A percentile compares a stretch with the other conserved stretches of the same genome.
Evolutionary conservation across 2,329 filamentous ascomycete species (phyloP).

Genomic region (Alternaria angustiovoidea): DNA sequence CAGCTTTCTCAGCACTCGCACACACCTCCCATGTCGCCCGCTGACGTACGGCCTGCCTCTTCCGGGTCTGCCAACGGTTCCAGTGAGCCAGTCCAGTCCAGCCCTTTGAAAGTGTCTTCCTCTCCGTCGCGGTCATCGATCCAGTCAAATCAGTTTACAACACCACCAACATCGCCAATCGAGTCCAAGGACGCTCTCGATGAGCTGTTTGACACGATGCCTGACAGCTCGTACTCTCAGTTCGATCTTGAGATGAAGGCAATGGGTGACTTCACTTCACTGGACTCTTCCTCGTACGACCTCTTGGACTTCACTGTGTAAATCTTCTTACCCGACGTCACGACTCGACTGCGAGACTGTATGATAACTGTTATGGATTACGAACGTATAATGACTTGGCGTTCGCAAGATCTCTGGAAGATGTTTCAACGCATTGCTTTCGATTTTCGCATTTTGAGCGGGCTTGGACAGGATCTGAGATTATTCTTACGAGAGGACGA

Average conservation of each 20-base stretch:
- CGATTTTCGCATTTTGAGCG: conserved; percentile 3
- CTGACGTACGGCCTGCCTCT: conserved; percentile 38
- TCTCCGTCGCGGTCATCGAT: conserved; percentile 46
- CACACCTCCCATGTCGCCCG: conserved; percentile 50
- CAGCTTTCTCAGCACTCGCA: conserved; percentile 47
- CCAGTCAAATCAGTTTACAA: conserved; percentile 49
- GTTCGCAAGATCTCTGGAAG: conserved; percentile 18
- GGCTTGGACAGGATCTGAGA: conserved; percentile 9
- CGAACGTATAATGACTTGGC: conserved; percentile 22
- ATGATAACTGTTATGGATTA: conserved; percentile 33
- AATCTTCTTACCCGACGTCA: conserved; percentile 8
- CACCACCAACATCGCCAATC: conserved; percentile 48
- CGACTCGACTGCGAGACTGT: conserved; percentile 30
- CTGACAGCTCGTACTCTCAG: conserved; percentile 45
- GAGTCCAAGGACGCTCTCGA: conserved; percentile 46
- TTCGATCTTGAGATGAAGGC: conserved; percentile 52
- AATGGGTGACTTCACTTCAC: conserved; percentile 44
- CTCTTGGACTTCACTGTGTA: conserved; percentile 48
- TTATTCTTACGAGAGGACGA: conserved; percentile 20
- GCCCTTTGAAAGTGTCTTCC: conserved; percentile 39
- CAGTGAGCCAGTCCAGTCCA: conserved; percentile 30
- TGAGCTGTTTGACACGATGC: conserved; percentile 44
- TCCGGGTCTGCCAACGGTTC: conserved; percentile 31
- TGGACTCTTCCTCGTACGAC: conserved; percentile 43
- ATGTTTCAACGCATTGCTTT: conserved; percentile 18